Base-by-base conservation (phyloP, 192 early-diverging fungal genomes). In the Mortierella hygrophila region DNA sequence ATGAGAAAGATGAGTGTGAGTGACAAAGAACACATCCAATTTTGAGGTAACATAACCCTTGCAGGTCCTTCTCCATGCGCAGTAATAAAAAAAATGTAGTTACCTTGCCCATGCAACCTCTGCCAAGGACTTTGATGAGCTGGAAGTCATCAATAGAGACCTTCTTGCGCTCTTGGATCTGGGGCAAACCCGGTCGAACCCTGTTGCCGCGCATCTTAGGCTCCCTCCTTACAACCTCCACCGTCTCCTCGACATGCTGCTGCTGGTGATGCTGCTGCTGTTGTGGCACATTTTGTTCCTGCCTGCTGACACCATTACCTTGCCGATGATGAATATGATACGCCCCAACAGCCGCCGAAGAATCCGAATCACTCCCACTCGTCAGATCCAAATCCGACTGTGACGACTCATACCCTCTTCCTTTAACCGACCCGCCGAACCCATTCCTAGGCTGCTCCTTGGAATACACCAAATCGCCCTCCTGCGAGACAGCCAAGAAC, bases 101-200 rank as follows among this genome's bases (percentile, higher is more conserved):
- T 87, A 92, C 91, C 87, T 93, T 93, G 47, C 92, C 92, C 89
- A 91, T 93, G 42, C 91, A 91, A 3, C 92, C 92, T 78, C 88
- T 92, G 20, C 92, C 92, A 21, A 93, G 88, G 44, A 93, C 92
- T 52, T 89, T 90, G 54, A 93, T 82, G 21, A 92, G 68, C 29
- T 91, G 78, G 44, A 91, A 92, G 68, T 92, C 86, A 5, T 91
- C 90, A 7, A 93, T 82, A 0, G 82, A 76, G 2, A 71, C 70
- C 47, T 90, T 88, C 37, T 86, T 85, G 47, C 55, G 83, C 72
- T 83, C 63, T 26, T 77, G 79, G 15, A 78, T 72, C 55, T 81
- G 72, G 4, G 77, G 80, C 15, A 78, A 46, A 10, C 23, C 68
- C 32, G 78, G 68, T 32, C 82, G 74, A 60, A 81, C 35, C 18